Base-by-base conservation (phyloP, 225 moss, liverwort and hornwort genomes). In the Asterella californica region DNA sequence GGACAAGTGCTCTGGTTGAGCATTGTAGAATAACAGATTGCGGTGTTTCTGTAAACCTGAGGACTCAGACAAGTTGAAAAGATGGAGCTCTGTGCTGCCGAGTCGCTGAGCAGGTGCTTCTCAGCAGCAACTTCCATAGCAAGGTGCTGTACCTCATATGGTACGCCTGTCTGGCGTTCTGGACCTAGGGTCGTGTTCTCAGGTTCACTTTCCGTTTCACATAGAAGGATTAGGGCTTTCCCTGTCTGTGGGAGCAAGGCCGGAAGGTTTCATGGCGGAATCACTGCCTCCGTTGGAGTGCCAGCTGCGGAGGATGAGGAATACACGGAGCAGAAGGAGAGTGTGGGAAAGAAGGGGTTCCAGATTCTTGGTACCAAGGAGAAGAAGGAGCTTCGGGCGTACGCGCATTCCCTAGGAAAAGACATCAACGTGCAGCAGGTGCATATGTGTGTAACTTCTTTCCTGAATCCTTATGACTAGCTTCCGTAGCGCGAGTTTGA, bases 301-400 rank as follows among this genome's bases (percentile, higher is more conserved):
- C 24, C 76, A 36, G 42, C 19, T 21, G 63, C 19, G 7, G 77
- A 77, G 47, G 77, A 77, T 62, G 77, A 38, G 11, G 37, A 59
- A 15, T 11, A n/a, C 18, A 37, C 45, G 7, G 64, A 63, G 45
- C 64, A 78, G 0, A 70, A 53, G 25, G 53, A 29, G 36, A 52
- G 53, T 15, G 52, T 52, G 17, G 70, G 52, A 17, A 70, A 57
- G 52, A 79, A 79, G 27, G 87, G 90, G 42, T 91, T 96, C 32
- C 83, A 87, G 76, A 61, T 76, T 61, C 82, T 96, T 29, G 94
- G 90, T 36, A 87, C 76, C 70, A 91, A 91, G 83, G 96, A 94
- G 85, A 91, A 90, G 88, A 96, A 96, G 84, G 94, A 96, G 88
- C 92, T 96, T 18, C 90, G 96, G 54, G 96, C 94, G 2, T 96